These are phyloP conservation scores for Stachybotrys elegans DNA, from an alignment of 2,329 filamentous ascomycete genomes.

Conservation along the genomic window DNA sequence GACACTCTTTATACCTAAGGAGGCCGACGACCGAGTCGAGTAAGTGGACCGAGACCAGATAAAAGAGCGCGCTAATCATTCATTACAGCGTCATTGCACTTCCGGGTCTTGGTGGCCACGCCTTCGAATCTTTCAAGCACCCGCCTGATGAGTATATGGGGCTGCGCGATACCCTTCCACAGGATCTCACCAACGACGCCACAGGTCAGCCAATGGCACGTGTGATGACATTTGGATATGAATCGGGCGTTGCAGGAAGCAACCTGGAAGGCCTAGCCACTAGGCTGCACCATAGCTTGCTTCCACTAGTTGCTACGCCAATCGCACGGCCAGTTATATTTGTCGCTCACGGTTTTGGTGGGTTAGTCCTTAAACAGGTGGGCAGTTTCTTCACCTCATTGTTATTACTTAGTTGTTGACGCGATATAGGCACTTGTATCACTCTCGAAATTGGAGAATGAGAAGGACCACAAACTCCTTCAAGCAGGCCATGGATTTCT, in stretches of 20 bases:
- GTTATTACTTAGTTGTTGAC: background rate
- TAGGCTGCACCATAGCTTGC: background rate
- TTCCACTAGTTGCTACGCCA: background rate
- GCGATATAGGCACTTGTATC: conserved; percentile 1
- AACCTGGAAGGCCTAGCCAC: conserved; percentile 5
- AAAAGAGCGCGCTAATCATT: background rate
- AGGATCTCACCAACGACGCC: conserved; percentile 10
- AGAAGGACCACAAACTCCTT: conserved; percentile 3
- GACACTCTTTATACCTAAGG: conserved; percentile 1
- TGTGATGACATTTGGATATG: conserved; percentile 22
- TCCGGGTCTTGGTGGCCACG: conserved; percentile 20
- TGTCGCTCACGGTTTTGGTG: conserved; percentile 5
- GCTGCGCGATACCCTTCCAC: conserved; percentile 20
- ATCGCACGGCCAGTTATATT: conserved; percentile 7
- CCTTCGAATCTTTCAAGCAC: conserved; percentile 24
- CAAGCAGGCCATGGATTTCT: conserved; percentile 6
- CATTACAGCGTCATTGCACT: conserved; percentile 7
- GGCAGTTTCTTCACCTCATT: background rate
- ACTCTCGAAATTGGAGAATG: conserved; percentile 1
- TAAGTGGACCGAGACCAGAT: background rate
- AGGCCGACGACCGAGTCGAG: conserved; percentile 3
- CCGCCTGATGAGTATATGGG: conserved; percentile 19
- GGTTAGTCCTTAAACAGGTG: conserved; percentile 10
- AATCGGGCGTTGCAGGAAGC: conserved; percentile 12
- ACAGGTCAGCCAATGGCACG: conserved; percentile 9